A percentile compares a stretch with the other conserved stretches of the same genome.
Conservation (phyloP, 495 filamentous ascomycete species). For the Aspergillus sclerotioniger region DNA sequence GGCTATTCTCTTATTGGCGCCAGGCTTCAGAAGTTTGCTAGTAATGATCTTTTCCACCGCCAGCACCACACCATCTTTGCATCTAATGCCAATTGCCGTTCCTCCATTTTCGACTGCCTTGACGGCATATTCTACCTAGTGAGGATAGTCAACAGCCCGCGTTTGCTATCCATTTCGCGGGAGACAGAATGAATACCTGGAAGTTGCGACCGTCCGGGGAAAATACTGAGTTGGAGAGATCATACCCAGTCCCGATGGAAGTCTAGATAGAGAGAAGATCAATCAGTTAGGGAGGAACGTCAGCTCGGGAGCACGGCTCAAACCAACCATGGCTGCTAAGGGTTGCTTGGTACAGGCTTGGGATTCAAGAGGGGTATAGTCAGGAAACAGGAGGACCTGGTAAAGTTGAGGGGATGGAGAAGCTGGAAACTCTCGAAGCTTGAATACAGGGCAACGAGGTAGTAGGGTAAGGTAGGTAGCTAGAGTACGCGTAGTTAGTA, state of each 20-base stretch:
- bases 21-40: slow-evolving; percentile 90
- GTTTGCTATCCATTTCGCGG: not conserved
- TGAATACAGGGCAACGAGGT: slow-evolving; percentile 2
- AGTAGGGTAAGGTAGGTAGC: not conserved
- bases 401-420: not conserved
- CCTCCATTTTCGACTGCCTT: slow-evolving; percentile 99
- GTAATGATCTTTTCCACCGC: slow-evolving; percentile 95
- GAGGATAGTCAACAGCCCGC: slow-evolving; percentile 17
- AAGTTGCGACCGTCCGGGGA: slow-evolving; percentile 98
- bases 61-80: slow-evolving; percentile 94
- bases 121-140: slow-evolving; percentile 89
- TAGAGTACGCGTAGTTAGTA: not conserved
- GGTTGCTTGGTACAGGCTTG: slow-evolving; percentile 12
- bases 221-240: slow-evolving; percentile 99
- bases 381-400: slow-evolving; percentile 2
- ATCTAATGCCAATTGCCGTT: slow-evolving; percentile 92
- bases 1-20: slow-evolving; percentile 93
- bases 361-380: not conserved
- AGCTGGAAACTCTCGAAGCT: slow-evolving; percentile 6
- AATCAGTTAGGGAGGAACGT: slow-evolving; percentile 15
- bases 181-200: slow-evolving; percentile 53
- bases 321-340: slow-evolving; percentile 36
- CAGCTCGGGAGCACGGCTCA: slow-evolving; percentile 7
- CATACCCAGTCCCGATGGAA: slow-evolving; percentile 98
- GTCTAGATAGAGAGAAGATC: slow-evolving; percentile 56